phyloP scores from a whole-genome alignment of 768 basidiomycete species.

The Kwoniella sp. region DNA sequence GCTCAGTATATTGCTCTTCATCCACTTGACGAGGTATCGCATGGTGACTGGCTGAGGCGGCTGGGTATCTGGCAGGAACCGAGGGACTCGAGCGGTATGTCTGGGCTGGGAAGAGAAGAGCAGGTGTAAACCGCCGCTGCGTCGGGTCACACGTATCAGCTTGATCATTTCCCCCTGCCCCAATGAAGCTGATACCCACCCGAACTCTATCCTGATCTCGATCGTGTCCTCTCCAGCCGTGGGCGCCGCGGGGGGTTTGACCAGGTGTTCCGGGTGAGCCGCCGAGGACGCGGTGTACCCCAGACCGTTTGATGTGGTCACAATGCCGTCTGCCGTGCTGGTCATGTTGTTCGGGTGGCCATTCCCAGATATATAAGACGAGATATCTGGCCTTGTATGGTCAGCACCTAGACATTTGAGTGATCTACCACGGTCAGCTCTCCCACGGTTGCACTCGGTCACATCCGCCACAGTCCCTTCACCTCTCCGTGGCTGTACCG shows the following conservation, averaged over 20 bases:
- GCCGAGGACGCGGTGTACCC: constrained; percentile 14
- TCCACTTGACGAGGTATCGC: constrained; percentile 69
- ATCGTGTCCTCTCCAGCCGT: constrained; percentile 26
- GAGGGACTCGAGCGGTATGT: constrained; percentile 39
- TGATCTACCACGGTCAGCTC: too few relatives aligned
- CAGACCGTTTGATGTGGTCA: constrained; percentile 14
- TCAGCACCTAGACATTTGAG: too few relatives aligned
- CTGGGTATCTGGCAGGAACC: constrained; percentile 5
- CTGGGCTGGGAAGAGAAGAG: constrained; percentile 44
- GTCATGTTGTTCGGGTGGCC: too few relatives aligned
- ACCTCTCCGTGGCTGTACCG: too few relatives aligned
- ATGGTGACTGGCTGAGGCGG: constrained; percentile 57
- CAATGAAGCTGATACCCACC: constrained; percentile 37
- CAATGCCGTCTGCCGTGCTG: constrained; percentile 3
- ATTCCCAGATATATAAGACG: too few relatives aligned
- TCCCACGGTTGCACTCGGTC: too few relatives aligned
- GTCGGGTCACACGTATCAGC: neutral
- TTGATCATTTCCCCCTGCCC: neutral
- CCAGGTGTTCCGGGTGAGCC: constrained; percentile 8
- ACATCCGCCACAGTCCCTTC: too few relatives aligned
- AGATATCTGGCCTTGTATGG: too few relatives aligned
- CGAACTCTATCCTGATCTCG: constrained; percentile 47
- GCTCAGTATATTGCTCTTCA: constrained; percentile 70
- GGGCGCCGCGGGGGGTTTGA: constrained; percentile 8
- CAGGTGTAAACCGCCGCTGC: constrained; percentile 46